Base-by-base conservation (phyloP, 345 rosid species). In the Populus pruinosa region DNA sequence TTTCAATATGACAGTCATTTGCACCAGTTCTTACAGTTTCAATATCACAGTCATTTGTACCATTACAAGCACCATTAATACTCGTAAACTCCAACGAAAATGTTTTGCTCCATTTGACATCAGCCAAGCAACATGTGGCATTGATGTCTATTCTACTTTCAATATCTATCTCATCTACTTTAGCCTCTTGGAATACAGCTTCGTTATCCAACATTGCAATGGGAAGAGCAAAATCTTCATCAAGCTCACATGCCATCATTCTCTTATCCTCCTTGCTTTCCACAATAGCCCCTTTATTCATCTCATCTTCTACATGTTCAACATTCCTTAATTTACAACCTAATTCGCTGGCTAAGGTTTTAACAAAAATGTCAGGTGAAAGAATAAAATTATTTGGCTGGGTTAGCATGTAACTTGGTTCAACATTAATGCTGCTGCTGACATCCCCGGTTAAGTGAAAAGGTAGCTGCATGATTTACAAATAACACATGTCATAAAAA, bases 381-480 rank as follows among this genome's bases (percentile, higher is more conserved):
- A 44, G 72, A 77, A 74, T 78, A 55, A 69, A 71, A 31, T 82
- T 77, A 66, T 69, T 82, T 59, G 73, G 74, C 69, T 73, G 13
- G 61, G 61, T 29, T 38, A 36, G 49, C 71, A 73, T 65, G 50
- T 70, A 31, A 61, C 74, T 74, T 12, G 70, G 55, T 33, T 43
- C 69, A 38, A 56, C 27, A 72, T 75, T 56, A 47, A 49, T 74
- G 63, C 71, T 65, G 41, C 77, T 72, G 35, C 73, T 71, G 81
- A 55, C 75, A 72, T 66, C 80, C 74, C 83, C 83, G n/a, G 55
- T 62, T 38, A 81, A 21, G 64, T 67, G 77, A 39, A 70, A 77
- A 70, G 69, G 71, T 72, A 72, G 83, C 94, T 90, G 86, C 82
- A 83, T 39, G 7, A 39, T 10, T 74, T 67, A 33, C 9, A 70